phyloP scores from a whole-genome alignment of 1,284 basidiomycete species.

The Fomes fomentarius region DNA sequence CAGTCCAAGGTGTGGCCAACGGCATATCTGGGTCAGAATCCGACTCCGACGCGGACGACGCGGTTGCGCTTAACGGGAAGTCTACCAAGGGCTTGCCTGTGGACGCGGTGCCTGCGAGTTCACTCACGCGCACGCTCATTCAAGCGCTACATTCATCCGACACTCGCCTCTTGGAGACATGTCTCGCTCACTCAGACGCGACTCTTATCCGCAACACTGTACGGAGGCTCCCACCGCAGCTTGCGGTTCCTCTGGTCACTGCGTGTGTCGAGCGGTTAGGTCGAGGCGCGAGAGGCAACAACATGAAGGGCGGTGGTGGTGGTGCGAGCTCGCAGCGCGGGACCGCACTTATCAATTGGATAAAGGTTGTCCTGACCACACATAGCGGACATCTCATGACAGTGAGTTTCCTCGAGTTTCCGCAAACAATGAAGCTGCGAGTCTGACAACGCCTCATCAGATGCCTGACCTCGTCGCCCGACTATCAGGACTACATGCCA shows the following conservation, averaged over 20 bases:
- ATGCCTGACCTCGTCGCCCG: constrained; percentile 86
- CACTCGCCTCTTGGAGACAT: constrained; percentile 85
- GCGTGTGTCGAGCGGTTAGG: constrained; percentile 91
- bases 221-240: constrained; percentile 84
- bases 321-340: constrained; percentile 87
- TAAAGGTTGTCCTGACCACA: constrained; percentile 83
- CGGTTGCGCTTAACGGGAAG: constrained; percentile 38
- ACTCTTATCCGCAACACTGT: constrained; percentile 89
- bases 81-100: constrained; percentile 8
- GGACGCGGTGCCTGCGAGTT: constrained; percentile 72
- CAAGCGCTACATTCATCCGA: constrained; percentile 98
- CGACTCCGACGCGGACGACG: constrained; percentile 46
- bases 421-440: constrained; percentile 10
- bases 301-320: constrained; percentile 80
- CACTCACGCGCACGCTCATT: constrained; percentile 92
- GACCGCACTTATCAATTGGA: constrained; percentile 86
- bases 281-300: constrained; percentile 71
- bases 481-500: constrained; percentile 83
- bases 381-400: constrained; percentile 96
- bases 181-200: constrained; percentile 84
- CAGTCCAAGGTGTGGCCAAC: constrained; percentile 55
- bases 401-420: constrained; percentile 49
- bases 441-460: constrained; percentile 44
- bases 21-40: constrained; percentile 43
- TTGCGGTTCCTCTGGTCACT: constrained; percentile 86